Base-by-base conservation (phyloP, 225 moss, liverwort and hornwort species). In the Asterella californica region DNA sequence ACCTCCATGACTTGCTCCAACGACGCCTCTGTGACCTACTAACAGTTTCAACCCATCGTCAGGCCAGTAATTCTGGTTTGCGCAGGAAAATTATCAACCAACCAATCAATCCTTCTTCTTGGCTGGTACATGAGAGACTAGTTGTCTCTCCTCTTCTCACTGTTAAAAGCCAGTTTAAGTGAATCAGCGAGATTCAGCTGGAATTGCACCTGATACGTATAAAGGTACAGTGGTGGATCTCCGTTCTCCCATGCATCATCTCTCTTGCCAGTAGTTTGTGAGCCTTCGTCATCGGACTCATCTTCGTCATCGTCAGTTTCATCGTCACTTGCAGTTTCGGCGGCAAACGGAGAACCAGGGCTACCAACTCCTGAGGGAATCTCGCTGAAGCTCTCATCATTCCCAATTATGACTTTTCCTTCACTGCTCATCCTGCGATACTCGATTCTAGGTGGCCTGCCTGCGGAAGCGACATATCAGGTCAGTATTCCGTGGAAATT, bases 1-100 rank as follows among this genome's bases (percentile, higher is more conserved):
- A 96, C 96, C 57, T 96, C 94, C 90, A 96, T 88, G 25, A 96
- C 94, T 83, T 94, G 96, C 86, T 91, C 91, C 74, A 94, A 83
- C 15, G 96, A 92, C 67, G 88, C 91, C 83, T 94, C 94, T 11
- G 90, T 89, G 29, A 96, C 96, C 93, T 96, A 91, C 42, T 63
- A 46, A 79, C 27, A 71, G 60, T 74, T 50, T 53, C 66, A 66
- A 67, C 10, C 52, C 49, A 17, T 25, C n/a, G 52, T 48, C 18
- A 30, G 48, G 48, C 1, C 69, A 0, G 9, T 2, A 19, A 42
- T 70, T 19, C 68, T 36, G 68, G 59, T 21, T 21, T 3, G 25
- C 4, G 19, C 4, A 5, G 17, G 30, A 19, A 47, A 29, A 47
- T 48, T 42, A 8, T 46, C 27, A 60, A 60, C 18, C 18, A 19